Base-by-base conservation (phyloP, 1,284 basidiomycete genomes). In the Microstroma glucosiphilum region DNA sequence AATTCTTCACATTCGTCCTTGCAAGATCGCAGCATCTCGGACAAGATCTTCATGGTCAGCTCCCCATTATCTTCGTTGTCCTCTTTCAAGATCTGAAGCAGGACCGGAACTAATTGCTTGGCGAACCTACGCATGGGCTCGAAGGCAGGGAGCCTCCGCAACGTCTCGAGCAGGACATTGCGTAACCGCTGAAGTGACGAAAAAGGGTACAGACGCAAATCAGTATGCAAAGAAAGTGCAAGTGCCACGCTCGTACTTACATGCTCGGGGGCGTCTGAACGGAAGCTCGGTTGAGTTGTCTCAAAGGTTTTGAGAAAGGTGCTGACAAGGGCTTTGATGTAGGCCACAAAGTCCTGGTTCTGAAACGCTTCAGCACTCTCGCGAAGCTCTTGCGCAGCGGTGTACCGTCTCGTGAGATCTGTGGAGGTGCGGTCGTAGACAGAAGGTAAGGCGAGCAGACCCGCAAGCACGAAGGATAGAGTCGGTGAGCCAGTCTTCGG, bases 21-120 rank as follows among this genome's bases (percentile, higher is more conserved):
- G 75, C 80, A 81, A 59, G 76, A 72, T 41, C 80, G 75, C 68
- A 81, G 79, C 61, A 83, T 72, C 80, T 99, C 96, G 65, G 92
- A 88, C 73, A 96, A 85, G 63, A 89, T 89, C 81, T 98, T 98
- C 84, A 94, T 91, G 60, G 89, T 91, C 1, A 89, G 85, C 40
- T 89, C 85, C 1, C 90, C 96, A 75, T 93, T 96, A 76, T 99
- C 96, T 81, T 99, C 96, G 77, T 96, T 97, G 82, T 99, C 96
- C 67, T 87, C 83, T 56, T 89, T 88, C 49, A 98, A 83, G 49
- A 93, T 83, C 69, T 89, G 84, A 59, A 97, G 84, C 85, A 96
- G 82, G 55, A 84, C 78, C 58, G 70, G 84, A 80, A 91, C 89
- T 56, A 97, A 85, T 17, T 84, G 80, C 37, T 85, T 82, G 26